A percentile compares a stretch with the other conserved stretches of the same genome.
Conservation (phyloP, 2,329 filamentous ascomycete genomes). For the Thermoascus crustaceus region DNA sequence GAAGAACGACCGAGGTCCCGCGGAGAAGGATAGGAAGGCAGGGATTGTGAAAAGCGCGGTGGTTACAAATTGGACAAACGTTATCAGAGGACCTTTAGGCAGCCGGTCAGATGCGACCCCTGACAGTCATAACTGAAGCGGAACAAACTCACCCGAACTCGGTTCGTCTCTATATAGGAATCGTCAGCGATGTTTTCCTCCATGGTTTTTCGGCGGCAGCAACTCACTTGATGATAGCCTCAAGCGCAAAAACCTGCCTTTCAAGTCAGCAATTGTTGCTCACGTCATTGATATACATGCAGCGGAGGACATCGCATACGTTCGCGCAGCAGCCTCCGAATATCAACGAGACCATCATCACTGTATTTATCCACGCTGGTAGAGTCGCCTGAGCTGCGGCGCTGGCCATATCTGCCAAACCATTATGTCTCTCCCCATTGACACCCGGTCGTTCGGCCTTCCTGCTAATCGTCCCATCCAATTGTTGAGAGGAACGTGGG, state of each 20-base stretch:
- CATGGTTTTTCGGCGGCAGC: background rate
- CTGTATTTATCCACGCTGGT: slow-evolving; percentile 55
- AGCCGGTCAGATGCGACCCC: background rate
- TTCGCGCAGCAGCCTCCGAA: slow-evolving; percentile 95
- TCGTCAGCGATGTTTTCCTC: slow-evolving; percentile 11
- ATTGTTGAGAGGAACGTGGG: background rate
- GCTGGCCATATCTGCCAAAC: slow-evolving; percentile 13
- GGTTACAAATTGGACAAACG: slow-evolving; percentile 81
- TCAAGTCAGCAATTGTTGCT: too few species aligned
- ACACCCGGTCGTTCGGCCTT: background rate
- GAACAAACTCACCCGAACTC: slow-evolving; percentile 57
- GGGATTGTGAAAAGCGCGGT: slow-evolving; percentile 71
- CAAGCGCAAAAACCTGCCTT: slow-evolving; percentile 81
- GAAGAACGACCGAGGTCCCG: slow-evolving; percentile 58
- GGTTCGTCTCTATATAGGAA: slow-evolving; percentile 60
- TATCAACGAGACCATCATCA: slow-evolving; percentile 70
- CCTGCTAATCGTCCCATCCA: background rate
- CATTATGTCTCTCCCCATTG: background rate
- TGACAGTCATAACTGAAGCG: background rate
- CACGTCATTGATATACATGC: too few species aligned
- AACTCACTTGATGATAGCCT: slow-evolving; percentile 84
- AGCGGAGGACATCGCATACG: slow-evolving; percentile 44
- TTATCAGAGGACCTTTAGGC: slow-evolving; percentile 65
- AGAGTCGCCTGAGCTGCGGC: slow-evolving; percentile 32
- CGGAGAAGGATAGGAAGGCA: slow-evolving; percentile 60